These are phyloP conservation scores for Backusella circina DNA, from an alignment of 192 early-diverging fungal species.

Conservation along the genomic window DNA sequence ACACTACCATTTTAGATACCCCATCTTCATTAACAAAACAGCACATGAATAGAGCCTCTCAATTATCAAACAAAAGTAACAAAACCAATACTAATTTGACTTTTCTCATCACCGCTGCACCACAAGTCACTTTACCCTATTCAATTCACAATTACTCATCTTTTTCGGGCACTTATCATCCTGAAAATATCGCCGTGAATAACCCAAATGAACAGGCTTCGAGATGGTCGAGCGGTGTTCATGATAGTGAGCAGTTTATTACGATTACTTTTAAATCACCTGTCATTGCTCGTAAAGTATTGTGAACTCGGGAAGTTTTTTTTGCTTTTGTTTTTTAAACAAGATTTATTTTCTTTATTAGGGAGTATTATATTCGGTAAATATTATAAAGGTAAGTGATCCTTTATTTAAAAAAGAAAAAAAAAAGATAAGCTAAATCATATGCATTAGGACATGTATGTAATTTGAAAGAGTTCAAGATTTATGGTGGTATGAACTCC, in stretches of 20 bases:
- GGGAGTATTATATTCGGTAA: constrained; percentile 94
- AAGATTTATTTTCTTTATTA: constrained; percentile 19
- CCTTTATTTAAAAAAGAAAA: not conserved
- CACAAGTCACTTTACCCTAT: constrained; percentile 38
- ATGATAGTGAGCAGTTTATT: constrained; percentile 90
- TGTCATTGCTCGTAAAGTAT: constrained; percentile 73
- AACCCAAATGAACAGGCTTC: constrained; percentile 86
- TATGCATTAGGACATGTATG: constrained; percentile 68
- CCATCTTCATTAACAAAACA: constrained; percentile 4
- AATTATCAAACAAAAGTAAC: not conserved
- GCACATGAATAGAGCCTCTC: not conserved
- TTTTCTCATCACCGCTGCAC: not conserved
- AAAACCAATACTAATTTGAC: not conserved
- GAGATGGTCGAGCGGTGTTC: constrained; percentile 82
- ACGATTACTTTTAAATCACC: constrained; percentile 78
- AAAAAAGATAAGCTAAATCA: not conserved
- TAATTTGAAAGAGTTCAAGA: constrained; percentile 94
- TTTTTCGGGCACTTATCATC: constrained; percentile 80
- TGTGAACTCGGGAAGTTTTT: not conserved
- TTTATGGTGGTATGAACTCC: constrained; percentile 80
- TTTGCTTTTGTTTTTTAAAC: not conserved
- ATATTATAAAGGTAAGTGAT: constrained; percentile 61
- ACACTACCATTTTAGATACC: constrained; percentile 5
- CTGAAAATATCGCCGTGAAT: constrained; percentile 77
- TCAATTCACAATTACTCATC: constrained; percentile 72